phyloP scores from a whole-genome alignment of 2,329 filamentous ascomycete species.

The Fusarium sp. region DNA sequence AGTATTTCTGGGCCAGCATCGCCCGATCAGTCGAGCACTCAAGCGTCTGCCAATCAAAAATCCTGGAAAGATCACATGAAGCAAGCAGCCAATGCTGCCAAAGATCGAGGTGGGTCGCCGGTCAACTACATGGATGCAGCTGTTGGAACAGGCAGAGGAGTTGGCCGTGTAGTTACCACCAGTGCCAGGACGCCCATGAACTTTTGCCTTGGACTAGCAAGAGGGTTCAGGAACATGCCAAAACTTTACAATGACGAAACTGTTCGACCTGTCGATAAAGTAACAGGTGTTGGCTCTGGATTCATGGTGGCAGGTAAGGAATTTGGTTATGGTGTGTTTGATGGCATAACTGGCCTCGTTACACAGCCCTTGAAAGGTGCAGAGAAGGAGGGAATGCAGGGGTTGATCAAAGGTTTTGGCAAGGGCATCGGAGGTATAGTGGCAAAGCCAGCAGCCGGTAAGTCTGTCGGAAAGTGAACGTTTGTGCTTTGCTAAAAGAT shows the following conservation, averaged over 20 bases:
- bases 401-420: conserved; percentile 81
- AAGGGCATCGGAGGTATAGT: conserved; percentile 86
- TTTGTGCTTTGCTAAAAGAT: background rate
- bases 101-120: conserved; percentile 35
- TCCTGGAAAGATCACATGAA: conserved; percentile 33
- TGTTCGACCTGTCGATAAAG: conserved; percentile 80
- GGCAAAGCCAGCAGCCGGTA: conserved; percentile 83
- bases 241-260: conserved; percentile 87
- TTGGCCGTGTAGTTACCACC: conserved; percentile 78
- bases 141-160: conserved; percentile 72
- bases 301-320: conserved; percentile 82
- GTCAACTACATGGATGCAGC: conserved; percentile 62
- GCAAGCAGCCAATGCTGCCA: conserved; percentile 19
- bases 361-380: conserved; percentile 77
- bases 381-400: conserved; percentile 61
- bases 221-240: conserved; percentile 89
- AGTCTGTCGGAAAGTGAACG: conserved; percentile 41
- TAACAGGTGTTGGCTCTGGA: conserved; percentile 81
- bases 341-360: conserved; percentile 83
- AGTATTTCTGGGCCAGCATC: conserved; percentile 29
- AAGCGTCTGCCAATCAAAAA: conserved; percentile 20
- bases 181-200: conserved; percentile 85
- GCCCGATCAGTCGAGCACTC: conserved; percentile 15
- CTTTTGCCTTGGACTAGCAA: conserved; percentile 82
- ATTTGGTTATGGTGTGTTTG: conserved; percentile 80